Base-by-base conservation (phyloP, 139 green algal genomes). In the Volvox reticuliferus region DNA sequence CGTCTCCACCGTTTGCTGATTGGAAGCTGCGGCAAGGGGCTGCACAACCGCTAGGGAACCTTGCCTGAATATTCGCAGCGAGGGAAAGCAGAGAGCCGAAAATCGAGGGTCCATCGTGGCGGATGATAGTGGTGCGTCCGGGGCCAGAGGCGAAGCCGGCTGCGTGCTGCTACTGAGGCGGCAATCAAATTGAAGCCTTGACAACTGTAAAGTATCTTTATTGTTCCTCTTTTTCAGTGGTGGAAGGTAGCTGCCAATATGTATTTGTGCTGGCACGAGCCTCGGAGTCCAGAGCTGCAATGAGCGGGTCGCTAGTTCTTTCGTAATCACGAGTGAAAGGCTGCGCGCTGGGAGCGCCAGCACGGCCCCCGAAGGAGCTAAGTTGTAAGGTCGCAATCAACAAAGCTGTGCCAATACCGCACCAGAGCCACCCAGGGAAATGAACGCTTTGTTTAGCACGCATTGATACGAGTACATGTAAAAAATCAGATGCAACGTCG, bases 61-160 rank as follows among this genome's bases (percentile, higher is more conserved):
- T 63, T 91, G 61, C 22, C 55, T 50, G n/a, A 86, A 83, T 5
- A 91, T 91, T 26, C 76, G 75, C 61, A 91, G 87, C 14, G 87
- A 36, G 0, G 87, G 62, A 28, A 85, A 86, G 87, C 76, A 79
- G 5, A 33, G 5, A 55, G 44, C 44, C 44, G 44, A 55, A 9
- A 55, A 68, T 6, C 87, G 69, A 33, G 83, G 44, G 24, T 63
- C 83, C 83, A 80, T 80, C 12, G 50, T 44, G 21, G 50, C 37
- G 22, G 19, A 55, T 24, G 36, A 35, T 20, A 36, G 12, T 20
- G 13, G 36, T 2, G 78, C 36, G 2, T 83, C 78, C 9, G 78
- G 30, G 18, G 36, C 22, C 36, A 67, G 36, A 30, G 19, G 0
- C 17, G 35, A 30, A 35, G 33, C 16, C 32, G 12, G 18, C 78